Evolutionary conservation across 306 rosid species (phyloP), one percentile per base, ranked within the genome.

Genomic region (Cicer yamashitae): DNA sequence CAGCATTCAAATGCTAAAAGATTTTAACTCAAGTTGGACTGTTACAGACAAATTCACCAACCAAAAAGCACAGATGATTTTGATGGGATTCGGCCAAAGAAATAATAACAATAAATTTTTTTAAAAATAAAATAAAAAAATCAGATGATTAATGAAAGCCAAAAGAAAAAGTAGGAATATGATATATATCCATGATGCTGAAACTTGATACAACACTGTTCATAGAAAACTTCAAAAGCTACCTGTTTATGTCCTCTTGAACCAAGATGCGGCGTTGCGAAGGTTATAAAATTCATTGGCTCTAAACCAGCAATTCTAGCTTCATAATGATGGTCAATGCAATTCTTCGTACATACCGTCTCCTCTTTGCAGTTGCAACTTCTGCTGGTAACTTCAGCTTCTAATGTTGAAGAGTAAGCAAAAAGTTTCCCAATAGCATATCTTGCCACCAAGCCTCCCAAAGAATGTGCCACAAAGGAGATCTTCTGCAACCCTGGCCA

Each of bases 261-360:
- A 73, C 98, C 98, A 74, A 94, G 97, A 89, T 94, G 97, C 8
- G 98, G 98, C 9, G 98, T 94, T 74, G 98, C 97, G 48, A 94
- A 82, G 20, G 96, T 94, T 83, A 94, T 85, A 72, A 94, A 94
- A 88, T 91, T 94, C 83, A 94, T 79, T 72, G 98, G 92, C 77
- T 88, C 91, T 84, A 94, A 80, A 73, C 98, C 96, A 80, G 92
- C 98, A 70, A 94, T 89, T 63, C 71, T 91, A 73, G 84, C 89
- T 53, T 78, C 86, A 71, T 54, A 79, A 76, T 37, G 50, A 50
- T 72, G 85, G 73, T 83, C 82, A 65, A 46, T 56, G 64, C 76
- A 71, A 65, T 82, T 86, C 66, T 66, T 73, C 59, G 74, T 54
- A 82, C 75, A 70, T 67, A 82, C 80, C 57, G 79, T 69, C 60